phyloP scores from a whole-genome alignment of 257 asterid species.

The Solanum bulbocastanum region DNA sequence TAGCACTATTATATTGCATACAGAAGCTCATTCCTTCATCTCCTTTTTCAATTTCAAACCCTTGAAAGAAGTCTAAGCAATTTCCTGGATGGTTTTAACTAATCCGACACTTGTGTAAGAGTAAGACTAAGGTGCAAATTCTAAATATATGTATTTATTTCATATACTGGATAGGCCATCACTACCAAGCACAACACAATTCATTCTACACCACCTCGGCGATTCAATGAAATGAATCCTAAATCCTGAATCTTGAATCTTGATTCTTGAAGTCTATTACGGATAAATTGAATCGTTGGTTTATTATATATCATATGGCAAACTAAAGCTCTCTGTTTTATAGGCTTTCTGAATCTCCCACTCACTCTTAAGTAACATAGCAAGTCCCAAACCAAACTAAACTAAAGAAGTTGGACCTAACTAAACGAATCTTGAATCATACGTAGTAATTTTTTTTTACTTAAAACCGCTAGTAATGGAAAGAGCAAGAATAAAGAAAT shows the following conservation, averaged over 20 bases:
- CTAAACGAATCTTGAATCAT: background rate
- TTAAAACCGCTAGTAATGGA: background rate
- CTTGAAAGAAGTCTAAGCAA: background rate
- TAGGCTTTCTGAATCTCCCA: background rate
- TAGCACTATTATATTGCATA: background rate
- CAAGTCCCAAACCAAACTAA: background rate
- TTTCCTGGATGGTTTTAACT: background rate
- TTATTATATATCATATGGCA: background rate
- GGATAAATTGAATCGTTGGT: background rate
- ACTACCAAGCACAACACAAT: background rate
- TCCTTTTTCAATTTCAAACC: background rate
- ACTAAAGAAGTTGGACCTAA: background rate
- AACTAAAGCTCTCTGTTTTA: background rate
- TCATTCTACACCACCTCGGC: background rate
- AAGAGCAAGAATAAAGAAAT: background rate
- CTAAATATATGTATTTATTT: background rate
- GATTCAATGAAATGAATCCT: background rate
- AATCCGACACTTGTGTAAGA: background rate
- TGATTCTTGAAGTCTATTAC: background rate
- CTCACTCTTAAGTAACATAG: background rate
- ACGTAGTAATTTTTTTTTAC: background rate
- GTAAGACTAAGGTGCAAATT: background rate
- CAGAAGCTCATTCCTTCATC: background rate
- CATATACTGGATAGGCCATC: background rate
- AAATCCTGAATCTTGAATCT: too few species aligned